Base-by-base conservation (phyloP, 176 grass and related monocot species). In the Ensete glaucum region DNA sequence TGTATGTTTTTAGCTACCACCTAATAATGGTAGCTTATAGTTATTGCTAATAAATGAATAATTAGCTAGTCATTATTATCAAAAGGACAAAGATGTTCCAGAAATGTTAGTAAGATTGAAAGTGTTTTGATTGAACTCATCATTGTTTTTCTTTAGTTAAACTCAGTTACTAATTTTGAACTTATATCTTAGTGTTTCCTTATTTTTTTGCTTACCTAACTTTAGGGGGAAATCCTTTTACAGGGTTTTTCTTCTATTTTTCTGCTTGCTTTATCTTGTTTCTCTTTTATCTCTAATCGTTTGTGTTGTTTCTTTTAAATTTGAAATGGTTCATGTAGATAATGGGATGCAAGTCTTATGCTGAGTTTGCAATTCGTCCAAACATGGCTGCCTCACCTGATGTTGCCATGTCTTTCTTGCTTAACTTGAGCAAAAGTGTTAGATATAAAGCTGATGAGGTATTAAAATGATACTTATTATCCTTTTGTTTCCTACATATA, bases 261-360 rank as follows among this genome's bases (percentile, higher is more conserved):
- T 16, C 55, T 58, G 55, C 14, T 57, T 57, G 9, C 16, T n/a
- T 69, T 34, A n/a, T 69, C 14, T 19, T 69, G 3, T 69, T 27
- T 69, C 13, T 50, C 12, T 50, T 19, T 10, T 14, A 9, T 54
- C 26, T 23, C 8, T 19, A 25, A 11, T 55, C 1, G 52, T 74
- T 56, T 50, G 27, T 54, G 23, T 74, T 72, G 13, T 9, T 20
- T 74, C 19, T 74, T 56, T 50, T 57, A 55, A 74, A 15, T 56
- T 54, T 8, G 7, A 27, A 74, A 11, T 50, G 48, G 52, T 71
- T 57, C 65, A 71, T 73, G 23, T 80, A 97, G 93, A 87, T 84
- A 83, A 97, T 97, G 89, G 88, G 85, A 48, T 93, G 78, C 81
- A 91, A 88, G 69, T 97, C 93, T 24, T 97, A 93, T 91, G 79